Evolutionary conservation across 2,329 filamentous ascomycete species (phyloP), one percentile per base, ranked within the genome.

Genomic region (Lecanoromycetidae sp.): DNA sequence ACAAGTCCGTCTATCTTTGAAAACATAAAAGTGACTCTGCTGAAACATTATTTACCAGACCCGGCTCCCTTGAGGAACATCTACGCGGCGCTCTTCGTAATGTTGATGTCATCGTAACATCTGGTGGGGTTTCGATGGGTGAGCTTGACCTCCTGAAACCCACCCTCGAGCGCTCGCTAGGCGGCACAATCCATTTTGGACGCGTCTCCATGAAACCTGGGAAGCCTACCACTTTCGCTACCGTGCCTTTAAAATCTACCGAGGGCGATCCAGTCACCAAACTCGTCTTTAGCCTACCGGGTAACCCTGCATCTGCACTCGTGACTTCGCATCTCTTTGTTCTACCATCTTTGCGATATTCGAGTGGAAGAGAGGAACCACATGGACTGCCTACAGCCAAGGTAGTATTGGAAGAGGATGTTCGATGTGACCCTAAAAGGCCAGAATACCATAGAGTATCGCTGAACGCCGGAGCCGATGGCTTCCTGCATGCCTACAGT

Each of bases 181-280:
- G 87, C 48, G 91, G 91, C 6, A 91, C 82, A 0, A 94, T 98
- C 55, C 91, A 95, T 64, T 98, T 98, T 57, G 91, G 91, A 20
- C 82, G 91, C 3, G 91, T 98, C 2, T 77, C 82, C 46, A 96
- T 98, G 91, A 98, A 98, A 69, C 91, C 91, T 0, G 91, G 91
- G 4, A 98, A 96, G 65, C 91, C 91, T 2, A 95, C 88, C 0
- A 98, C 91, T 0, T 98, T 98, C 63, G 91, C 91, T 2, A 95
- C 87, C 0, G 75, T 96, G 0, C 80, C 85, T 0, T 69, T 75
- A 59, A 80, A 80, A 54, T 57, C 61, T 5, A 56, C 57, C 12
- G 50, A 57, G 12, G 56, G 56, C 1, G 70, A 75, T 32, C 42
- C 55, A n/a, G 46, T 38, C 9, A 22, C 46, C 7, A 74, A 75